These are phyloP conservation scores for Euphorbia pulcherrima DNA, from an alignment of 345 rosid genomes.

Conservation along the genomic window DNA sequence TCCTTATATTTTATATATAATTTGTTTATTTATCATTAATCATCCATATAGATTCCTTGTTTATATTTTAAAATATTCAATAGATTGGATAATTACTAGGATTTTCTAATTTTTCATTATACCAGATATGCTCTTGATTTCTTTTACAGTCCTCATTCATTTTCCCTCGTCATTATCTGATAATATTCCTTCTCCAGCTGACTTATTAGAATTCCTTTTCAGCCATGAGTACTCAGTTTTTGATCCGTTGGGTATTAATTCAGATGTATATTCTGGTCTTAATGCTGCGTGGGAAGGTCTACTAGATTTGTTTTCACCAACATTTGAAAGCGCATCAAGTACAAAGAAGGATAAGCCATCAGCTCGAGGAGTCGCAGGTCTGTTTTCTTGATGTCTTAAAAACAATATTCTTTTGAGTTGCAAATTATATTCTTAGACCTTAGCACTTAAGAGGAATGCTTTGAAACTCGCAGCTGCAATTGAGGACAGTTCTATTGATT, in stretches of 20 bases:
- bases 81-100: neutral
- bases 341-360: conserved; percentile 59
- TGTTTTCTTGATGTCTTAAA: conserved; percentile 10
- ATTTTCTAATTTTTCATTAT: neutral
- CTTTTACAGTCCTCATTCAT: neutral
- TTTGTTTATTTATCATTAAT: neutral
- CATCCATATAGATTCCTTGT: neutral
- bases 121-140: neutral
- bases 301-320: conserved; percentile 48
- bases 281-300: conserved; percentile 54
- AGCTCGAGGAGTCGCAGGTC: conserved; percentile 84
- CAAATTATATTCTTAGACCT: conserved; percentile 8
- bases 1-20: neutral
- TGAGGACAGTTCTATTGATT: conserved; percentile 96
- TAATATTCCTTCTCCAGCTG: conserved; percentile 25
- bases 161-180: neutral
- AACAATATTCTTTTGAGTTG: conserved; percentile 7
- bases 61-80: neutral
- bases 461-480: conserved; percentile 72
- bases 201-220: conserved; percentile 33
- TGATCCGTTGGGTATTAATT: conserved; percentile 77
- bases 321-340: conserved; percentile 55
- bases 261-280: conserved; percentile 44
- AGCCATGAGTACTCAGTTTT: conserved; percentile 56
- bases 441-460: conserved; percentile 20